Evolutionary conservation across 768 basidiomycete genomes (phyloP).

Genomic region (Mycena belliarum): DNA sequence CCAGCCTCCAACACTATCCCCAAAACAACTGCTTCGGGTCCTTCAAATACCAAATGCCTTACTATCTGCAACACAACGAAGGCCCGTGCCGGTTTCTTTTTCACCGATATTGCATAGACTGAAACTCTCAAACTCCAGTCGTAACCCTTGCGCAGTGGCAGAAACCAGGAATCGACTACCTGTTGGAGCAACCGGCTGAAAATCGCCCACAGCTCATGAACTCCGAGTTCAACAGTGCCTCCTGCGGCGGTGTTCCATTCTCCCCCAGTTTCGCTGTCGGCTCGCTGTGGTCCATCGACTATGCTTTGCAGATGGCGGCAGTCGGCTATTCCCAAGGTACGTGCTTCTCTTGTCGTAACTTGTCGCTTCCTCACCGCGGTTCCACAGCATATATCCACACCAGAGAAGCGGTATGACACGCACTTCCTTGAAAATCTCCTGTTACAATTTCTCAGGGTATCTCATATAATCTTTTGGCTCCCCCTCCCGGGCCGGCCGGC

Average conservation of each 20-base stretch:
- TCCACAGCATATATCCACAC: conserved; percentile 52
- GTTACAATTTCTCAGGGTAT: conserved; percentile 34
- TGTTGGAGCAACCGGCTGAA: conserved; percentile 32
- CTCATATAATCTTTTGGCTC: conserved; percentile 51
- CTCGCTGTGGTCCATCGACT: conserved; percentile 53
- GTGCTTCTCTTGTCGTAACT: not conserved
- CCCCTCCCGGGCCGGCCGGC: conserved; percentile 39
- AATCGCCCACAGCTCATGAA: conserved; percentile 42
- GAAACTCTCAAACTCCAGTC: conserved; percentile 26
- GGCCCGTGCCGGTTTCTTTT: conserved; percentile 31
- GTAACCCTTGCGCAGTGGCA: conserved; percentile 49
- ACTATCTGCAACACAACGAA: conserved; percentile 48
- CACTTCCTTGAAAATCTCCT: not conserved
- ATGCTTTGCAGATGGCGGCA: conserved; percentile 51
- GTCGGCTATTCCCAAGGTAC: conserved; percentile 40
- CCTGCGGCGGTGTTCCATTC: conserved; percentile 54
- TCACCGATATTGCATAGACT: not conserved
- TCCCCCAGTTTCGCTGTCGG: conserved; percentile 54
- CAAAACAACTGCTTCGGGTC: conserved; percentile 42
- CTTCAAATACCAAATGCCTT: conserved; percentile 39
- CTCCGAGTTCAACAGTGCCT: conserved; percentile 56
- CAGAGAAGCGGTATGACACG: conserved; percentile 39
- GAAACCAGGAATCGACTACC: conserved; percentile 37
- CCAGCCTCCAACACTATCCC: conserved; percentile 52
- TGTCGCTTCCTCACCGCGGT: not conserved